These are phyloP conservation scores for Physcomitrellopsis africana DNA, from an alignment of 225 moss, liverwort and hornwort species.

Conservation along the genomic window DNA sequence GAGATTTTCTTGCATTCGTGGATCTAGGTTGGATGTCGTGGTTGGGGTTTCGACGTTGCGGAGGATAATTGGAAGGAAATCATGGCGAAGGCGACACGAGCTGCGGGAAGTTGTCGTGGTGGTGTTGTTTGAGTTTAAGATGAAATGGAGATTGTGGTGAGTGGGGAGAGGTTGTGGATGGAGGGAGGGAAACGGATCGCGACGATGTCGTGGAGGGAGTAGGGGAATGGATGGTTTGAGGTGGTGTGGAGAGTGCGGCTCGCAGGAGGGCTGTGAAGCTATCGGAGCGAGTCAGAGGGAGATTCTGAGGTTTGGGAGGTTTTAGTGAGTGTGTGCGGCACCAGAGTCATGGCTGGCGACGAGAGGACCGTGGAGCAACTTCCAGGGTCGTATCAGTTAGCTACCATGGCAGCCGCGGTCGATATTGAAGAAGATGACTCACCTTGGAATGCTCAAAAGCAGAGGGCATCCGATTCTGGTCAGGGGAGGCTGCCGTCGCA, in stretches of 20 bases:
- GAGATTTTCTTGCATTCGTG: not conserved
- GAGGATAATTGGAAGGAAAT: no score
- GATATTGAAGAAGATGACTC: slow-evolving; percentile 42
- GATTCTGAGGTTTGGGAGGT: not conserved
- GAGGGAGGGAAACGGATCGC: not conserved
- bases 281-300: slow-evolving; percentile 33
- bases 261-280: slow-evolving; percentile 17
- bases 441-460: not conserved
- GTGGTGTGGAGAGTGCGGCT: slow-evolving; percentile 22
- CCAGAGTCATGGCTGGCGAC: slow-evolving; percentile 31
- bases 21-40: slow-evolving; percentile 20
- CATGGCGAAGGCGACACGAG: not conserved
- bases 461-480: not conserved
- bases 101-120: not conserved
- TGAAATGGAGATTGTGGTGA: no score
- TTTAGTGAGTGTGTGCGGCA: not conserved
- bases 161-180: not conserved
- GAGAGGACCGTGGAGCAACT: slow-evolving; percentile 16
- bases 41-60: slow-evolving; percentile 16
- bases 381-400: slow-evolving; percentile 25
- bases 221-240: slow-evolving; percentile 32
- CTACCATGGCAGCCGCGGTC: slow-evolving; percentile 35
- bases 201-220: slow-evolving; percentile 18
- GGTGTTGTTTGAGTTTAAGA: not conserved
- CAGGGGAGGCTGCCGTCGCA: not conserved